Percentiles rank a stretch among this genome's conserved stretches.
Evolutionary conservation across 2,329 filamentous ascomycete species (phyloP).

Genomic region (Penicillium sp.): DNA sequence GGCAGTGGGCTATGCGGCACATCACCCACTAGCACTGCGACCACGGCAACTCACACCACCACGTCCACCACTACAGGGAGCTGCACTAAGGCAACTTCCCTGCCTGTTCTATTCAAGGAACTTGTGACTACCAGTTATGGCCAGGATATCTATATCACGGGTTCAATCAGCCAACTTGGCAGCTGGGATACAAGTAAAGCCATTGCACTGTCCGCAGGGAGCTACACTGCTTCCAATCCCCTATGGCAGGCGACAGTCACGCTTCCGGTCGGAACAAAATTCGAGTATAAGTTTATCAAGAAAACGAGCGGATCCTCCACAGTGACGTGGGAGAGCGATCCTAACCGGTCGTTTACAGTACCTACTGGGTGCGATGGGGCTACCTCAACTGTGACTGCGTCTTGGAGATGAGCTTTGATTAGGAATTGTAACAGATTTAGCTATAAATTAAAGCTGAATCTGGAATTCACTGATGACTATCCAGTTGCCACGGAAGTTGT

Average conservation of each 20-base stretch:
- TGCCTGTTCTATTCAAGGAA: conserved; percentile 64
- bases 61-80: conserved; percentile 8
- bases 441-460: neutral
- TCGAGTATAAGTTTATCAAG: conserved; percentile 70
- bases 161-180: conserved; percentile 60
- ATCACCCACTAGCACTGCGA: conserved; percentile 1
- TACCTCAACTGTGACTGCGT: conserved; percentile 37
- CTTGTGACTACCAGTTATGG: conserved; percentile 58
- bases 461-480: neutral
- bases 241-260: conserved; percentile 61
- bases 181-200: conserved; percentile 59
- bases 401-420: conserved; percentile 34
- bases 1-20: conserved; percentile 14
- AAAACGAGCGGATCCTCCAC: conserved; percentile 52
- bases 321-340: conserved; percentile 62
- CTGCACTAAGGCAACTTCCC: conserved; percentile 37
- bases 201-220: conserved; percentile 56
- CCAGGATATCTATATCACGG: conserved; percentile 65
- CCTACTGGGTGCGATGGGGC: conserved; percentile 36
- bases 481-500: neutral
- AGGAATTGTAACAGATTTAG: no score
- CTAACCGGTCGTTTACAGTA: conserved; percentile 45
- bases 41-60: conserved; percentile 8
- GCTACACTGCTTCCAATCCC: conserved; percentile 60
- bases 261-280: conserved; percentile 54